Evolutionary conservation across 805 yeast genomes (phyloP).

Genomic region (Maudiozyma saulgeensis): DNA sequence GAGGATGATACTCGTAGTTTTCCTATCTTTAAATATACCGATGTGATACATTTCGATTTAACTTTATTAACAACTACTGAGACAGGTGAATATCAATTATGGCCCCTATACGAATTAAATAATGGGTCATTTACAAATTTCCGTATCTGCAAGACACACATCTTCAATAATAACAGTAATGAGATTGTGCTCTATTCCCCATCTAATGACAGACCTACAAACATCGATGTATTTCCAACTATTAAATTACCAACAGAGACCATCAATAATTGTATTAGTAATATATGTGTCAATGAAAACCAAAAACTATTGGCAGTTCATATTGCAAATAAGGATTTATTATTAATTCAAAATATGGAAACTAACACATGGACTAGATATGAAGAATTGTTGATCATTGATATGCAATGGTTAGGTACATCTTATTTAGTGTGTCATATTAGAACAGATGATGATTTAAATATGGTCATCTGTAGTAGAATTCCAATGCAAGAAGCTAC

Average conservation of each 20-base stretch:
- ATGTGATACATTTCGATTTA: constrained; percentile 12
- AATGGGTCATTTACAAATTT: constrained; percentile 15
- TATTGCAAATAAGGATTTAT: constrained; percentile 25
- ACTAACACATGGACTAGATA: constrained; percentile 24
- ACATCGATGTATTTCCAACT: constrained; percentile 15
- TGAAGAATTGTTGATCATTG: constrained; percentile 16
- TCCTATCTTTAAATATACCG: constrained; percentile 10
- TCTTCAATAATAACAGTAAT: constrained; percentile 19
- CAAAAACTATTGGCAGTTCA: constrained; percentile 20
- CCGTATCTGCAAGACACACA: constrained; percentile 14
- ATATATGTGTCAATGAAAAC: constrained; percentile 17
- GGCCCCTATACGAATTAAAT: constrained; percentile 24
- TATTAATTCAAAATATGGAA: constrained; percentile 22
- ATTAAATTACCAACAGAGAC: constrained; percentile 26
- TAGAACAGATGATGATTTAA: constrained; percentile 14
- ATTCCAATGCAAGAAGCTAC: constrained; percentile 16
- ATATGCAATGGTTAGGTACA: constrained; percentile 27
- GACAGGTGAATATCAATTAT: constrained; percentile 18
- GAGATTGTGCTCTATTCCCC: constrained; percentile 25
- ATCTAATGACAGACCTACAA: constrained; percentile 12
- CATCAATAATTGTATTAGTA: constrained; percentile 21
- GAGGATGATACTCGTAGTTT: constrained; percentile 8
- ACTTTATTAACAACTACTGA: constrained; percentile 11
- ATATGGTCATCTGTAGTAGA: constrained; percentile 17
- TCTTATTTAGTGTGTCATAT: constrained; percentile 23